Evolutionary conservation across 108 stramenopile genomes (phyloP), one percentile per base, ranked within the genome.

Genomic region (Cylindrotheca closterium): DNA sequence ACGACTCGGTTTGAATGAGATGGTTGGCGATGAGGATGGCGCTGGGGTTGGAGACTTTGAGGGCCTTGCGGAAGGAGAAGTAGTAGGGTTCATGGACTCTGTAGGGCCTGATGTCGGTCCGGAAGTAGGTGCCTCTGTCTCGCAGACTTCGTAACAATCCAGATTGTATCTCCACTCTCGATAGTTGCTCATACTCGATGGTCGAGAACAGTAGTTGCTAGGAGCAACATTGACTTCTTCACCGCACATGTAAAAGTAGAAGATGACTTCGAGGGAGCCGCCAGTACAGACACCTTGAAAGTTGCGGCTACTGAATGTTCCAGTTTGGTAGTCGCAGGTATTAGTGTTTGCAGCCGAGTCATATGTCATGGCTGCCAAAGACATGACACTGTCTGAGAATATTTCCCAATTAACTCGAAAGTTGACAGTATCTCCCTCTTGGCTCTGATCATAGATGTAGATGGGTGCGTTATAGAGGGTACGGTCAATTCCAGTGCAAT

Each of bases 21-120:
- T n/a, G n/a, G n/a, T n/a, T n/a, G n/a, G n/a, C n/a, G n/a, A n/a
- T n/a, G n/a, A n/a, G n/a, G 61, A 51, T 25, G 61, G 61, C 10
- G 17, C 47, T 19, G 49, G 5, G 5, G 62, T 51, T 12, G 62
- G 62, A 0, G 49, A 25, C 27, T 48, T 24, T n/a, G 62, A 28
- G 1, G 62, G 62, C 18, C 1, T 50, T 5, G 29, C 51, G 46
- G 62, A 28, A 0, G 62, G 62, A 30, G 2, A 7, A 27, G 62
- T 15, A 8, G 62, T 51, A 12, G 62, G 62, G 2, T 18, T 18
- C n/a, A 29, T 15, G 1, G 62, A 51, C 1, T 48, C 42, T 2
- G 62, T 63, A 3, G 62, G 62, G 30, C 27, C 62, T n/a, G 62
- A 1, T 31, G 62, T 63, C 15, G 62, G 62, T 28, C 50, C 27